Evolutionary conservation across 805 yeast genomes (phyloP).

Genomic region (Starmerella riodocensis): DNA sequence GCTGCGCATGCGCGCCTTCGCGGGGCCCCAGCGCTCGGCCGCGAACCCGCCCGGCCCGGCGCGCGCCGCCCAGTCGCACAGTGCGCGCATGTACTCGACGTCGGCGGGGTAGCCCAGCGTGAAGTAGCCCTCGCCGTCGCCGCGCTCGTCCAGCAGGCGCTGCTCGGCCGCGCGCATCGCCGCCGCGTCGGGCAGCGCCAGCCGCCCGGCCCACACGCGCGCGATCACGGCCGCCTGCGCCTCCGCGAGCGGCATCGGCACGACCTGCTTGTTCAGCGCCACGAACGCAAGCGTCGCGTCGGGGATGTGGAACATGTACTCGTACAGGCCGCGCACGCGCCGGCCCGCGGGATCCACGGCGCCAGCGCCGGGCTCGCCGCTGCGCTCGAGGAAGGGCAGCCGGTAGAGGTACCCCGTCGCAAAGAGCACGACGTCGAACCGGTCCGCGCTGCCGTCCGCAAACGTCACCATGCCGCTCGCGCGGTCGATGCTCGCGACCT

Average conservation of each 20-base stretch:
- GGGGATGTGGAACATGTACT: conserved; percentile 42
- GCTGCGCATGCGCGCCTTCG: conserved; percentile 19
- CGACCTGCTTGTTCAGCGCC: conserved; percentile 32
- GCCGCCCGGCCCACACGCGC: conserved; percentile 45
- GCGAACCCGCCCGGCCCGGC: conserved; percentile 29
- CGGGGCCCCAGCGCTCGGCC: conserved; percentile 42
- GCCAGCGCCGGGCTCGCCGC: background rate
- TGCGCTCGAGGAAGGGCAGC: conserved; percentile 43
- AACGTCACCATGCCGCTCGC: conserved; percentile 33
- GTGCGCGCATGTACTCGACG: conserved; percentile 40
- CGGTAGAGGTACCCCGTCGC: conserved; percentile 66
- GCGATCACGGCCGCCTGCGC: conserved; percentile 55
- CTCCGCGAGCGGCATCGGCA: conserved; percentile 31
- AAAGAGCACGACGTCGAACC: conserved; percentile 47
- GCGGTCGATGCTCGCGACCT: conserved; percentile 28
- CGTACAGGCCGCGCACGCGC: conserved; percentile 41
- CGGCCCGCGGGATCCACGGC: conserved; percentile 31
- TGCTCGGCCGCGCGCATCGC: conserved; percentile 37
- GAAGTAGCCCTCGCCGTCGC: conserved; percentile 40
- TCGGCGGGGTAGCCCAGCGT: conserved; percentile 45
- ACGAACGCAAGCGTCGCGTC: conserved; percentile 56
- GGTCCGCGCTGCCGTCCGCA: conserved; percentile 34
- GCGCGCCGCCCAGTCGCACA: conserved; percentile 27
- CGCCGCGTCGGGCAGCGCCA: conserved; percentile 36
- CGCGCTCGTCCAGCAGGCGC: conserved; percentile 32